Evolutionary conservation across 768 basidiomycete genomes (phyloP), one percentile per base, ranked within the genome.

Genomic region (Suillus americanus): DNA sequence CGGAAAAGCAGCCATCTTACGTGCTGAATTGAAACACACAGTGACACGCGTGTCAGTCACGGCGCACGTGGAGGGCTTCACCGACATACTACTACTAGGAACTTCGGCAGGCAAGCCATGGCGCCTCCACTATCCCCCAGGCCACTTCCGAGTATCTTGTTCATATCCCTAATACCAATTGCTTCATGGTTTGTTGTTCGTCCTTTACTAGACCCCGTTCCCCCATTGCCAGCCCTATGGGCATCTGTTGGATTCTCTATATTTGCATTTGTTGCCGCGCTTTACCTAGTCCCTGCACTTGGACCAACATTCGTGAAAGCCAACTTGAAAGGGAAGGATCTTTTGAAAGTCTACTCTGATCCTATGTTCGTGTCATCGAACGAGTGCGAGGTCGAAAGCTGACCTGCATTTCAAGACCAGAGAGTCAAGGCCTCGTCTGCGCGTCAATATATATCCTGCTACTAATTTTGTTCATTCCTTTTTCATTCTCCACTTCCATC

Each of bases 391-490:
- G 46, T n/a, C 12, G 25, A 16, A 37, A 28, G 23, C 28, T 64
- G 45, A 61, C 62, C n/a, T 60, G 40, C 57, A 8, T 54, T n/a
- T 43, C 40, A 53, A 99, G 96, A 74, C 96, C 97, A 50, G 97
- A 99, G 80, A 94, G 94, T 68, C 86, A 91, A 71, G 97, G 97
- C 14, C 87, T 98, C 64, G 89, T 97, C 57, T 93, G 90, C 71
- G 95, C 97, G 1, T 85, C 89, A 2, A 83, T 96, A 62, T 99
- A 99, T 74, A 90, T 97, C 64, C 83, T 93, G 48, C 78, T 90
- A 48, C 79, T 99, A 67, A 92, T 94, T 64, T 81, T 97, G 5
- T 99, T 99, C 72, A 97, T 97, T 64, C 97, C 97, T 0, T 96
- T 98, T 72, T 92, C 94, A 0, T 99, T 97, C 77, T 92, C 94